phyloP scores from a whole-genome alignment of 2,329 filamentous ascomycete genomes.

The Lecanicillium sp. region DNA sequence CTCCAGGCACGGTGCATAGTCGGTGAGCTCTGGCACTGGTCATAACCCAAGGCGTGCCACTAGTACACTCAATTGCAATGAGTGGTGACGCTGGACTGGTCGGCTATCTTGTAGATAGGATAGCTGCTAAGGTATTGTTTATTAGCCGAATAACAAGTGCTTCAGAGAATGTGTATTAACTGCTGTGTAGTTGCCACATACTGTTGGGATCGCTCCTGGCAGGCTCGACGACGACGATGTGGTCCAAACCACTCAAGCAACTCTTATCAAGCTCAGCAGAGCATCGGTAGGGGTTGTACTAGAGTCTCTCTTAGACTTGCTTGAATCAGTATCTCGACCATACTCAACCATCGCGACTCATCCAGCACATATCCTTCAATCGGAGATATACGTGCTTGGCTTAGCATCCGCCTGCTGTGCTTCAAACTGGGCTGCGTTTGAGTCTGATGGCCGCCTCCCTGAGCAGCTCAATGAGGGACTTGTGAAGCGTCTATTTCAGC shows the following conservation, averaged over 20 bases:
- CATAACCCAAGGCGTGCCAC: too few species aligned
- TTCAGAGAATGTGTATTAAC: slow-evolving; percentile 11
- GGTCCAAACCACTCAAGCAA: slow-evolving; percentile 51
- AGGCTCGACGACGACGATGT: slow-evolving; percentile 55
- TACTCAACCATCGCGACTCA: slow-evolving; percentile 44
- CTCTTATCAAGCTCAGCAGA: slow-evolving; percentile 52
- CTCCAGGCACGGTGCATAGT: too few species aligned
- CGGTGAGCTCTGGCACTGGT: too few species aligned
- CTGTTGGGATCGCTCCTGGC: slow-evolving; percentile 49
- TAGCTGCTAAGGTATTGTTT: slow-evolving; percentile 46
- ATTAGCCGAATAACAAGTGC: too few species aligned
- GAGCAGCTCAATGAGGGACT: slow-evolving; percentile 39
- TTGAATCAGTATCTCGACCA: slow-evolving; percentile 51
- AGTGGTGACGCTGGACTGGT: slow-evolving; percentile 50
- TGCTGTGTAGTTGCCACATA: slow-evolving; percentile 56
- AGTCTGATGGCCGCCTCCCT: slow-evolving; percentile 4
- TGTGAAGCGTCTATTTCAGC: slow-evolving; percentile 47
- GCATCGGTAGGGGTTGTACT: slow-evolving; percentile 46
- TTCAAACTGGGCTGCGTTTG: slow-evolving; percentile 45
- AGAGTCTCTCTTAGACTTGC: slow-evolving; percentile 46
- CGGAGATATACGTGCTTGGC: slow-evolving; percentile 57
- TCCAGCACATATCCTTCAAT: slow-evolving; percentile 53
- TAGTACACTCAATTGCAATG: slow-evolving; percentile 25
- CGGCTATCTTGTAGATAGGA: slow-evolving; percentile 49
- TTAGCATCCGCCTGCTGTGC: slow-evolving; percentile 59